Evolutionary conservation across 768 basidiomycete species (phyloP).

Genomic region (Pisolithus orientalis): DNA sequence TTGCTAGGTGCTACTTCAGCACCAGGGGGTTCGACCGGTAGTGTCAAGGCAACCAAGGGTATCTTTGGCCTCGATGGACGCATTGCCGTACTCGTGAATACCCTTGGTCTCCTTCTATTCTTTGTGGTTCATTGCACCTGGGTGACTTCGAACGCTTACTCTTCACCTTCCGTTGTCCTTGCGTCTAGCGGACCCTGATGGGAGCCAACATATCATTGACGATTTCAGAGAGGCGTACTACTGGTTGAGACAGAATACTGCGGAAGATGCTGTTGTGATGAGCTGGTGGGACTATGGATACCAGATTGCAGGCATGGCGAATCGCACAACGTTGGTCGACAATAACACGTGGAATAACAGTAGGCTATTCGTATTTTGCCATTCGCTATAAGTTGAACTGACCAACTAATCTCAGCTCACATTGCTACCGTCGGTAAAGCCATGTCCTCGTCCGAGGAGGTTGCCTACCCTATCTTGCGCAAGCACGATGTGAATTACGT

Average conservation of each 20-base stretch:
- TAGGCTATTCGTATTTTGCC: constrained; percentile 31
- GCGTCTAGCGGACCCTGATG: constrained; percentile 74
- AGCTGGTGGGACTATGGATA: constrained; percentile 99
- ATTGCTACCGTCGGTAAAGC: constrained; percentile 99
- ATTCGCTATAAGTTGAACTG: constrained; percentile 1
- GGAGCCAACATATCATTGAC: constrained; percentile 91
- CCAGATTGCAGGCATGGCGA: constrained; percentile 99
- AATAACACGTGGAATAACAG: constrained; percentile 99
- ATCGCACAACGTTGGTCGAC: constrained; percentile 92
- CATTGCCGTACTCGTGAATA: constrained; percentile 64
- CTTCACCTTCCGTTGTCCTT: constrained; percentile 94
- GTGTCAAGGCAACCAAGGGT: constrained; percentile 36
- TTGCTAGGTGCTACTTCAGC: constrained; percentile 31
- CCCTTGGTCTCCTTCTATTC: constrained; percentile 72
- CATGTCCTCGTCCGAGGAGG: constrained; percentile 91
- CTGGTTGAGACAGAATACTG: constrained; percentile 95
- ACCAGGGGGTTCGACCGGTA: constrained; percentile 16
- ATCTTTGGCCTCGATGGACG: constrained; percentile 87
- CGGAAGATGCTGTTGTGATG: constrained; percentile 90
- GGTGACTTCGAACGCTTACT: constrained; percentile 92
- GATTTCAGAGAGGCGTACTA: constrained; percentile 99
- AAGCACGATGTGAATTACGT: constrained; percentile 98
- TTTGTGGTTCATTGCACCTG: constrained; percentile 97
- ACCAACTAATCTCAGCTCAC: constrained; percentile 52
- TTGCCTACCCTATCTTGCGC: constrained; percentile 93